Base-by-base conservation (phyloP, 495 filamentous ascomycete species). In the Penicillium daleae region DNA sequence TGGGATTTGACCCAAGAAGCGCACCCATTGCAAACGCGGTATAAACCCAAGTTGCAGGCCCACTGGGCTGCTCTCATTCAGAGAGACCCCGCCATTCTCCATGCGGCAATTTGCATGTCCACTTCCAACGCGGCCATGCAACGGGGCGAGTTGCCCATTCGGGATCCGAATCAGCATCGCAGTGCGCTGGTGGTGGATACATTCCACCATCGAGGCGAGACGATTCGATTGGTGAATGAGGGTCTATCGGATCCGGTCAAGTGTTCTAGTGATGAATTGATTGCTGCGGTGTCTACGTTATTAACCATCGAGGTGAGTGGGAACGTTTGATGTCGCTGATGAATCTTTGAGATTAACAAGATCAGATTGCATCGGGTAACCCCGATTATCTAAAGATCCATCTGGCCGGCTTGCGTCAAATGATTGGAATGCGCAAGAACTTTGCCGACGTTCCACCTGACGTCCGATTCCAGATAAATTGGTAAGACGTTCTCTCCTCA, bases 371-470 rank as follows among this genome's bases (percentile, higher is more conserved):
- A 15, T 78, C 77, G 6, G 78, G 79, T 4, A 78, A 80, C 40
- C 71, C 77, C 9, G 77, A 82, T 57, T 79, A 79, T 66, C 57
- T 82, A 19, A 78, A 78, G 54, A 78, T 80, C n/a, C 79, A 82
- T 49, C 63, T 82, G 10, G 78, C 77, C n/a, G 79, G 79, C 0
- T 44, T 82, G 56, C 69, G 78, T 44, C 78, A 80, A 66, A 82
- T 82, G 77, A 75, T 82, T 22, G 68, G 71, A n/a, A 63, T 82
- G 60, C 67, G 79, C 53, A 74, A 76, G 29, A 78, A 68, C 44
- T 78, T 82, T 42, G 71, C 76, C 12, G 78, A 82, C 31, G 77
- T 82, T 4, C 69, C 75, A 7, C 65, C 71, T 12, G 70, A 78
- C 35, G 69, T 82, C 29, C 78, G 79, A 60, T 79, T 74, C 61